Percentiles rank a stretch among this genome's conserved stretches.
Conservation (phyloP, 2,329 filamentous ascomycete genomes). For the Fusarium graminum region DNA sequence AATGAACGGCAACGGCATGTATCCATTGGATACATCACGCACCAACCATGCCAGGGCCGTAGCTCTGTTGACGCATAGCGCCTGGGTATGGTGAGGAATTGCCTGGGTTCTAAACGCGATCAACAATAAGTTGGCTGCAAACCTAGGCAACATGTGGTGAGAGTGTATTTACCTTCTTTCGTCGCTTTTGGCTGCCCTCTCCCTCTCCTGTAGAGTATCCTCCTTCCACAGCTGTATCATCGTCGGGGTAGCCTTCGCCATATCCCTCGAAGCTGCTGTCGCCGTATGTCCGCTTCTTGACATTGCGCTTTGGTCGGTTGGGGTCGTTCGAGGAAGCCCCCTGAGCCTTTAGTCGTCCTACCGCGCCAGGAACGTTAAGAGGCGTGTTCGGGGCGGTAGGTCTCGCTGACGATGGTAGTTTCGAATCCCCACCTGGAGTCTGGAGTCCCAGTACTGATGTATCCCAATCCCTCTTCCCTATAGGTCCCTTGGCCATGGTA, state of each 20-base stretch:
- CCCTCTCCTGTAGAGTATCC: slow-evolving; percentile 81
- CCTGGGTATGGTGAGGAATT: slow-evolving; percentile 59
- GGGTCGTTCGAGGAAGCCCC: slow-evolving; percentile 59
- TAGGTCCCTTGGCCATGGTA: slow-evolving; percentile 69
- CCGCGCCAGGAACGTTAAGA: slow-evolving; percentile 52
- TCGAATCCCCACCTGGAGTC: slow-evolving; percentile 57
- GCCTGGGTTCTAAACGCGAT: slow-evolving; percentile 60
- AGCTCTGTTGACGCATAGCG: slow-evolving; percentile 64
- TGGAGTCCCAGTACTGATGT: slow-evolving; percentile 70
- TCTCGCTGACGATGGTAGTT: slow-evolving; percentile 59
- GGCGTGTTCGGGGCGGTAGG: slow-evolving; percentile 68
- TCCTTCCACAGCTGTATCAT: slow-evolving; percentile 68
- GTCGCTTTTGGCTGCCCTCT: slow-evolving; percentile 73
- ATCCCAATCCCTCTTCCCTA: slow-evolving; percentile 69
- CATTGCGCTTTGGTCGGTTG: slow-evolving; percentile 71
- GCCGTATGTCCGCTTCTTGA: slow-evolving; percentile 81
- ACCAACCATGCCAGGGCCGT: slow-evolving; percentile 70
- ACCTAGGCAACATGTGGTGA: slow-evolving; percentile 25
- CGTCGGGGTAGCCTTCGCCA: slow-evolving; percentile 77
- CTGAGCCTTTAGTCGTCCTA: slow-evolving; percentile 57
- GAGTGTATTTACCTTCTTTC: slow-evolving; percentile 70
- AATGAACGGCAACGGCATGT: slow-evolving; percentile 1
- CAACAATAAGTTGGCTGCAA: slow-evolving; percentile 56
- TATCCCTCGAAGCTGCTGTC: slow-evolving; percentile 82
- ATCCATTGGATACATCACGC: slow-evolving; percentile 56